A percentile compares a stretch with the other conserved stretches of the same genome.
These are phyloP conservation scores for Ophiostoma sp. DNA, from an alignment of 2,329 filamentous ascomycete genomes.

Conservation along the genomic window DNA sequence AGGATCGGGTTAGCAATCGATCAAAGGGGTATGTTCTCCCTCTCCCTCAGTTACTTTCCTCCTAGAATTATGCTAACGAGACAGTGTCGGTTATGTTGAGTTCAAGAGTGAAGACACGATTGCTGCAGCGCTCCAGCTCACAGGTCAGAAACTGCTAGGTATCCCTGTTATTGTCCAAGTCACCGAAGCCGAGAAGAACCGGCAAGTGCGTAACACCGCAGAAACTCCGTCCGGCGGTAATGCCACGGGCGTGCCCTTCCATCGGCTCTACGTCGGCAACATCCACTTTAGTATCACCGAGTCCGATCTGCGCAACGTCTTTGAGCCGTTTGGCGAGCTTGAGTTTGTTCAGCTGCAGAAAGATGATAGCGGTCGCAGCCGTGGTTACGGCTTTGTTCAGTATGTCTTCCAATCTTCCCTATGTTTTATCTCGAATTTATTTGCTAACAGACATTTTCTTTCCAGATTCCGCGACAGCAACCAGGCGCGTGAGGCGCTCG, in stretches of 20 bases:
- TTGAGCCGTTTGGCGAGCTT: constrained; percentile 95
- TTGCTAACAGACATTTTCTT: background rate
- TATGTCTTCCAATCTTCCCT: constrained; percentile 52
- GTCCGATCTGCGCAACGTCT: constrained; percentile 90
- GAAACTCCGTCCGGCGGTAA: constrained; percentile 65
- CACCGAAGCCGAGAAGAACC: constrained; percentile 99
- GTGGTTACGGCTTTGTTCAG: constrained; percentile 99
- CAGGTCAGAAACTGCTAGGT: constrained; percentile 96
- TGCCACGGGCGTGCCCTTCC: constrained; percentile 87
- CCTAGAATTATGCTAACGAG: constrained; percentile 24
- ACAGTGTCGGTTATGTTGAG: constrained; percentile 97
- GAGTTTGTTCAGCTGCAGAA: constrained; percentile 98
- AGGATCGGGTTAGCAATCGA: constrained; percentile 92
- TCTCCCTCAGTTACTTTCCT: background rate
- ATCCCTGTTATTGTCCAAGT: constrained; percentile 98
- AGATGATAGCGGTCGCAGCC: constrained; percentile 85
- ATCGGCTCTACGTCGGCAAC: constrained; percentile 97
- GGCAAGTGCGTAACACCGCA: constrained; percentile 72
- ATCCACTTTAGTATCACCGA: constrained; percentile 99
- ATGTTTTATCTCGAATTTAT: background rate
- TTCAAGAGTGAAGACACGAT: constrained; percentile 97
- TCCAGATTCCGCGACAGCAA: constrained; percentile 86
- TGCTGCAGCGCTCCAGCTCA: constrained; percentile 90
- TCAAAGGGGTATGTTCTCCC: constrained; percentile 79
- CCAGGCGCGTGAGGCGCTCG: constrained; percentile 89